Conservation (phyloP, 225 moss, liverwort and hornwort genomes). For the Polytrichum formosum region DNA sequence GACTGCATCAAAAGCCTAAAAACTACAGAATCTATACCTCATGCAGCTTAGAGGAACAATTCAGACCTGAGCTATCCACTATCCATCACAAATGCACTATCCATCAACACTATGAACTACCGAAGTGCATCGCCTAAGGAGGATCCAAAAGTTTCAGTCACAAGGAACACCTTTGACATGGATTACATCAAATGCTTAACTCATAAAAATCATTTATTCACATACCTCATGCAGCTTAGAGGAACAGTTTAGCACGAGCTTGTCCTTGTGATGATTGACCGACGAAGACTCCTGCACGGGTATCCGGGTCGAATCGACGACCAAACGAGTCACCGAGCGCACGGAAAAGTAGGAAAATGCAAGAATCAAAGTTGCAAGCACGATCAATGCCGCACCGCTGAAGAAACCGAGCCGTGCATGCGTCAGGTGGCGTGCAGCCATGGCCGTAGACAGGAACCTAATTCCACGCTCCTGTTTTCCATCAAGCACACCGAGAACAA, state of each 20-base stretch:
- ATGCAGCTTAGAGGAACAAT: slow-evolving; percentile 1
- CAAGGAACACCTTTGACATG: too few relatives aligned
- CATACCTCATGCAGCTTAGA: slow-evolving; percentile 33
- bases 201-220: too few relatives aligned
- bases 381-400: slow-evolving; percentile 81
- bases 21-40: neutral
- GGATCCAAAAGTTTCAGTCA: too few relatives aligned
- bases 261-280: neutral
- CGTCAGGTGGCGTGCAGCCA: slow-evolving; percentile 86
- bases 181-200: too few relatives aligned
- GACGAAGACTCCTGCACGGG: slow-evolving; percentile 20
- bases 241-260: slow-evolving; percentile 20
- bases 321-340: slow-evolving; percentile 32
- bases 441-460: slow-evolving; percentile 74
- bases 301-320: slow-evolving; percentile 37
- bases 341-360: slow-evolving; percentile 73
- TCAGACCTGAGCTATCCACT: neutral
- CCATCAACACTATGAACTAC: neutral
- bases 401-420: slow-evolving; percentile 87
- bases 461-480: too few relatives aligned
- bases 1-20: too few relatives aligned
- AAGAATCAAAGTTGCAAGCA: slow-evolving; percentile 79
- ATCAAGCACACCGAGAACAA: too few relatives aligned
- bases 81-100: neutral
- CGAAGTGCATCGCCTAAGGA: too few relatives aligned